Evolutionary conservation across 352 stramenopile species (phyloP), one percentile per base, ranked within the genome.

Genomic region (Pythium phragmiticola): DNA sequence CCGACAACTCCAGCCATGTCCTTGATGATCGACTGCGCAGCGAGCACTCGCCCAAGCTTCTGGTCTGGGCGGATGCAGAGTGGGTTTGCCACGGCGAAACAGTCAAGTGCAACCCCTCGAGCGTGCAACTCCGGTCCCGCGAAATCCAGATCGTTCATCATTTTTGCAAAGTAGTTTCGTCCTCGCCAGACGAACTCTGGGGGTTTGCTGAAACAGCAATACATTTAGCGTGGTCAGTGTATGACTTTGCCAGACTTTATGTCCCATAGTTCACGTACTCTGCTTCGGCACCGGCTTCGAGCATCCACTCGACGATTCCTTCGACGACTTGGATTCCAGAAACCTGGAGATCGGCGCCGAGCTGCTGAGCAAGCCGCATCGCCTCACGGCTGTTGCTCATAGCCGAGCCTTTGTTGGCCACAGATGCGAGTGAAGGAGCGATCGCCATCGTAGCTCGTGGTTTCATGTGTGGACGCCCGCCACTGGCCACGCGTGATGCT

Each of bases 231-330:
- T 3, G 4, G 42, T 49, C 14, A 55, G 33, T 11, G 13, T 21
- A 11, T 21, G 11, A 53, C 26, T 30, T 30, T 30, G 26, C 26
- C 26, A 30, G 26, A 30, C 26, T 30, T 30, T 3, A 30, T 30
- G 26, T 5, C 26, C 26, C 26, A n/a, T 34, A 2, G 19, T 46
- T 14, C 33, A 81, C 82, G 55, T 77, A 91, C 82, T 87, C 78
- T 54, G 77, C 72, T 47, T 88, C 80, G 7, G 78, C 78, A 17
- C 83, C 83, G 37, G 80, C 80, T 52, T 90, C 78, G 11, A 92
- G 72, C 79, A 92, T 92, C 83, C 83, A 92, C 63, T 90, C 83
- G 8, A 92, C 83, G 30, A 92, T 72, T 16, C 76, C 71, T 73
- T 92, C 83, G 6, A 92, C 81, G n/a, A 77, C 87, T 45, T 90